Evolutionary conservation across 2,329 filamentous ascomycete species (phyloP).

Genomic region (Pleomassaria siparia): DNA sequence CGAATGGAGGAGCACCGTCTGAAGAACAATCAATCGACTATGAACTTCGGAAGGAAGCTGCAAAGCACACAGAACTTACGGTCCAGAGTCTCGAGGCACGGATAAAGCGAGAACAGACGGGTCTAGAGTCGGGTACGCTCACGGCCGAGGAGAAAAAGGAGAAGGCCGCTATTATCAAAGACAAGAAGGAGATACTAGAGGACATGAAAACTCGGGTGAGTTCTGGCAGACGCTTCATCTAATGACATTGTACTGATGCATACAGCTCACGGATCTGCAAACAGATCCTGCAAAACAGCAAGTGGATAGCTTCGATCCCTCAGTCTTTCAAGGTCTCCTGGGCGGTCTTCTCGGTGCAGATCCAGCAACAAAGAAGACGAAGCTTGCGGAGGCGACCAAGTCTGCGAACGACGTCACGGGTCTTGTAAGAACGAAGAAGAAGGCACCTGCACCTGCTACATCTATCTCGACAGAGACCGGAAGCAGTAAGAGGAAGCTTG

Average conservation of each 20-base stretch:
- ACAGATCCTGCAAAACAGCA: conserved; percentile 55
- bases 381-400: conserved; percentile 72
- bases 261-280: conserved; percentile 68
- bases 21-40: conserved; percentile 62
- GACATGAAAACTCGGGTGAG: conserved; percentile 68
- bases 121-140: conserved; percentile 51
- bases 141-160: conserved; percentile 66
- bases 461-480: conserved; percentile 8
- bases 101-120: conserved; percentile 68
- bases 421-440: conserved; percentile 72
- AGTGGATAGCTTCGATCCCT: conserved; percentile 45
- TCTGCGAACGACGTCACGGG: conserved; percentile 71
- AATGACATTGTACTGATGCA: conserved; percentile 11
- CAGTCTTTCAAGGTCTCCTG: conserved; percentile 61
- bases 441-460: conserved; percentile 37
- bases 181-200: conserved; percentile 75
- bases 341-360: conserved; percentile 65
- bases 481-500: conserved; percentile 37
- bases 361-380: conserved; percentile 61
- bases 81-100: conserved; percentile 73
- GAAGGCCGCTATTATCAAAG: conserved; percentile 60
- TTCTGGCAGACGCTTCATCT: conserved; percentile 10
- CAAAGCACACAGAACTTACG: conserved; percentile 69
- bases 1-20: conserved; percentile 45
- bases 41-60: conserved; percentile 69